A percentile compares a stretch with the other conserved stretches of the same genome.
These are phyloP conservation scores for Trichophyton equinum DNA, from an alignment of 2,329 filamentous ascomycete genomes.

Conservation along the genomic window DNA sequence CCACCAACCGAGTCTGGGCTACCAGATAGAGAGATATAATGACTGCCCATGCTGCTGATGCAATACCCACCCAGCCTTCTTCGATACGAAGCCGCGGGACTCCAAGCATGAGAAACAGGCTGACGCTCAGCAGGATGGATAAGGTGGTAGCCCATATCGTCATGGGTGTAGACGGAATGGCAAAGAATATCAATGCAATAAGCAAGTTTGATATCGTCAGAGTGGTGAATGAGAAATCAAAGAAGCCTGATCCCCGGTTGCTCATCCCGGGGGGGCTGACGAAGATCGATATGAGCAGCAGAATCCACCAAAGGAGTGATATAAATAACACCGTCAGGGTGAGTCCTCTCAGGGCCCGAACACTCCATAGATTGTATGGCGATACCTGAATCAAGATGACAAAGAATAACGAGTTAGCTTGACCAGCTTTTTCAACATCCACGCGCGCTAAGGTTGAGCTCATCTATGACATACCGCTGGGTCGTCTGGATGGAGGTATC, in stretches of 20 bases:
- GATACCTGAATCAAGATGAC: conserved; percentile 43
- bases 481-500: conserved; percentile 64
- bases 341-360: conserved; percentile 65
- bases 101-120: conserved; percentile 66
- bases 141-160: conserved; percentile 60
- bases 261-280: conserved; percentile 79
- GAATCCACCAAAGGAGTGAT: conserved; percentile 82
- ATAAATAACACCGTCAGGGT: conserved; percentile 63
- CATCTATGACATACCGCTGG: conserved; percentile 50
- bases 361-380: conserved; percentile 89
- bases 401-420: not conserved
- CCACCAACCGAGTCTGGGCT: conserved; percentile 65
- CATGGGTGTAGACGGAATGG: conserved; percentile 66
- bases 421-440: not conserved
- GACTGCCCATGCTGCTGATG: conserved; percentile 70
- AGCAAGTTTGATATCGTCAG: conserved; percentile 64
- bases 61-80: conserved; percentile 84
- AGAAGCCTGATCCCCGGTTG: conserved; percentile 82
- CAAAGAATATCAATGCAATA: conserved; percentile 74
- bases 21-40: conserved; percentile 70
- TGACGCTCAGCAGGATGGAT: conserved; percentile 53
- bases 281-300: conserved; percentile 81
- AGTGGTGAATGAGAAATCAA: conserved; percentile 71
- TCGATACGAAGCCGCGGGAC: conserved; percentile 65
- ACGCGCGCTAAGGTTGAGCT: not conserved